Evolutionary conservation across 495 filamentous ascomycete genomes (phyloP), one percentile per base, ranked within the genome.

Genomic region (Annulohypoxylon moriforme): DNA sequence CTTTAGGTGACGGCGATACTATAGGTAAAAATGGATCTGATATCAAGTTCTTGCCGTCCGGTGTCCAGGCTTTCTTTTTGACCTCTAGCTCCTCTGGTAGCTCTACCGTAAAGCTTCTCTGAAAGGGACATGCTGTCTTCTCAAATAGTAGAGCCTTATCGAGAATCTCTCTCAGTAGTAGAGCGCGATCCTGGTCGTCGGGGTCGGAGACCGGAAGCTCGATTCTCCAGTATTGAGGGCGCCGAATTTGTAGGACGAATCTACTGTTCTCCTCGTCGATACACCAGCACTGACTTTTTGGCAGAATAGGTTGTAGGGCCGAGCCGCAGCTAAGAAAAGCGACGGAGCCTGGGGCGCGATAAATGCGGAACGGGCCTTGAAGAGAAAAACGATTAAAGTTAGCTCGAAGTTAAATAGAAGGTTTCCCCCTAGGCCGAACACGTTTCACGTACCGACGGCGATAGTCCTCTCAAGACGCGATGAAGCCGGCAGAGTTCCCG

Each of bases 201-300:
- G 84, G 78, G 0, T 85, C 85, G 13, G 81, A 80, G 42, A 87
- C 83, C 1, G 94, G 92, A 7, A 97, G 77, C 72, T 97, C 94
- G 71, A 97, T 96, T 46, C 94, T 89, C 84, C 95, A 97, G 75
- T 94, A 97, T 50, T 90, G 90, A 14, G 93, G 88, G 27, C 89
- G 85, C 33, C 92, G 86, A 57, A 96, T 92, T 60, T 93, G 90
- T 67, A 97, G 74, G 5, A 96, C 91, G 73, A 96, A 97, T 67
- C 90, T 94, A 78, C 82, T 84, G 36, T 90, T 90, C 40, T 90
- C 88, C 47, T 91, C 91, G 76, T 97, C 92, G 20, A 97, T 92
- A 79, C 92, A 96, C 94, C 94, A 97, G 67, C 89, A 96, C 76
- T 96, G 92, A 18, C 92, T 95, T 78, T 92, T 96, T 9, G 92